A percentile compares a stretch with the other conserved stretches of the same genome.
phyloP scores from a whole-genome alignment of 2,329 filamentous ascomycete genomes.

The Bretziella fagacearum region DNA sequence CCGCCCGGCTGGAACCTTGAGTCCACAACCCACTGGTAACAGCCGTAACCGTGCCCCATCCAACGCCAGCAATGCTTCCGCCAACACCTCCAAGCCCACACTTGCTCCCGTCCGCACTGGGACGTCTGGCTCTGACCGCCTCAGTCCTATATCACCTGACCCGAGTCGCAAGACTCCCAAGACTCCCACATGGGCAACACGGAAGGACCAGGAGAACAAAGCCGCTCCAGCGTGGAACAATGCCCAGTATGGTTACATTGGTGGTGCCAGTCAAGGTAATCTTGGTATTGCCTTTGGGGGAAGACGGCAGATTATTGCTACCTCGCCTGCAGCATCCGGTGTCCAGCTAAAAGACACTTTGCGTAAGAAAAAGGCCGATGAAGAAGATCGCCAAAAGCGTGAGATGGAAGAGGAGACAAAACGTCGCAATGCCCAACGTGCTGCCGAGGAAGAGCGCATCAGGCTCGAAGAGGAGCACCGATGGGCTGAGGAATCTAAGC shows the following conservation, averaged over 20 bases:
- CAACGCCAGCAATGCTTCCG: conserved; percentile 42
- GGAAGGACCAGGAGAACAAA: conserved; percentile 57
- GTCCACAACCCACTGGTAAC: conserved; percentile 46
- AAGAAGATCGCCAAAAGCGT: conserved; percentile 40
- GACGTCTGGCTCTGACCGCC: conserved; percentile 36
- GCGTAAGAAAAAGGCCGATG: conserved; percentile 38
- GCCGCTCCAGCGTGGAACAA: conserved; percentile 96
- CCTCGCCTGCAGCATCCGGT: conserved; percentile 62
- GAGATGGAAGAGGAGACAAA: conserved; percentile 37
- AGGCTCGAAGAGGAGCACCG: conserved; percentile 45
- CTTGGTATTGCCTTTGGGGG: conserved; percentile 86
- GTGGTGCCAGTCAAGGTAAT: conserved; percentile 88
- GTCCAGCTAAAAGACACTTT: conserved; percentile 68
- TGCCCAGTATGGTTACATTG: conserved; percentile 95
- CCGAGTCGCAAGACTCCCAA: conserved; percentile 29
- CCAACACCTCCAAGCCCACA: conserved; percentile 27
- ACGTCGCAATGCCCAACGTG: conserved; percentile 28
- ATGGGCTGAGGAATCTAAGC: conserved; percentile 49
- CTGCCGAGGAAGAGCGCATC: conserved; percentile 45
- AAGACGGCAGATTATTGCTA: conserved; percentile 77
- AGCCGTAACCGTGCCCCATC: conserved; percentile 32
- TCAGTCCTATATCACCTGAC: conserved; percentile 37
- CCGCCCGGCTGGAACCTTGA: conserved; percentile 39
- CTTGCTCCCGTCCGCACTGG: conserved; percentile 35
- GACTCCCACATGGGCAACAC: conserved; percentile 75